phyloP scores from a whole-genome alignment of 441 rosid species.

The Jatropha multifida region DNA sequence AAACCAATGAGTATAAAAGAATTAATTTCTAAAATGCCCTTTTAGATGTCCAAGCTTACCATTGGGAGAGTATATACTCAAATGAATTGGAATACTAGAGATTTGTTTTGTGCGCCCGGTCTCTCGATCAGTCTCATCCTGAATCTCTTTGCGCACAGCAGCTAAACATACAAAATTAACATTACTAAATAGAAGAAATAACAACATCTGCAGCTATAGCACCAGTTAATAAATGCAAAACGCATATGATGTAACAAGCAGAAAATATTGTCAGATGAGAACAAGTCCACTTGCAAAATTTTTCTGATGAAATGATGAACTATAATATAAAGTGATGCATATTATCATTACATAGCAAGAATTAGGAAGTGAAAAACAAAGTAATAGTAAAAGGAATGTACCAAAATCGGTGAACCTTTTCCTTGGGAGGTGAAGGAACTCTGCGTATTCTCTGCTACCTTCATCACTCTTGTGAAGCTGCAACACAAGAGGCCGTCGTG shows the following conservation, averaged over 20 bases:
- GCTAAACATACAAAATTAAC: conserved; percentile 38
- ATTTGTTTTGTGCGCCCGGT: conserved; percentile 86
- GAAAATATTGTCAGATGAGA: not conserved
- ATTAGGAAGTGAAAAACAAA: not conserved
- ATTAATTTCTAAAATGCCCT: not conserved
- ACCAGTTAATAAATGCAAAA: not conserved
- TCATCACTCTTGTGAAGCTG: conserved; percentile 95
- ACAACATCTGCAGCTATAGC: not conserved
- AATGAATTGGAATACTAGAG: conserved; percentile 93
- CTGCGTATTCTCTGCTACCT: conserved; percentile 90
- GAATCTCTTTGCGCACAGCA: conserved; percentile 97
- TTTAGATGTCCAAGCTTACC: conserved; percentile 42
- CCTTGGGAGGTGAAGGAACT: conserved; percentile 89
- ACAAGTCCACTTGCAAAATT: not conserved
- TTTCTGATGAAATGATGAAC: not conserved
- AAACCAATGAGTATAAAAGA: not conserved
- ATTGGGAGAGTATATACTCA: conserved; percentile 86
- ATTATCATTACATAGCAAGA: not conserved
- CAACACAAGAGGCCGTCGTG: conserved; percentile 91
- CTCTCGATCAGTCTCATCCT: conserved; percentile 96
- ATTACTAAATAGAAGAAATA: not conserved
- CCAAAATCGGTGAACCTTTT: conserved; percentile 88
- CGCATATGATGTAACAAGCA: not conserved
- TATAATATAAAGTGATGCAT: not conserved
- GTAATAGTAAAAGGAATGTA: conserved; percentile 25